Conservation (phyloP, 805 yeast genomes). For the Kodamaea kakaduensis region DNA sequence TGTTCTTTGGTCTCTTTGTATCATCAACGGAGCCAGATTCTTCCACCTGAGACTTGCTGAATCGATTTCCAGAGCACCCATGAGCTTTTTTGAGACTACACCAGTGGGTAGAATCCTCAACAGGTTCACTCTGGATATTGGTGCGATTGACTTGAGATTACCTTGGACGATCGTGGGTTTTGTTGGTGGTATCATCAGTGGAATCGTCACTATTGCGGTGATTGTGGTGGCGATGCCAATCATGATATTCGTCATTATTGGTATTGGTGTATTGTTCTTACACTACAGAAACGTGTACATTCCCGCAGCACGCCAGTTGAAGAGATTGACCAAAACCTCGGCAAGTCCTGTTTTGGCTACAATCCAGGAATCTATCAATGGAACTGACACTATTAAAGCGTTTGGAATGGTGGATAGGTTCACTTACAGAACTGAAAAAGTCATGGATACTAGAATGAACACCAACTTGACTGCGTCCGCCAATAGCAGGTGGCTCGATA, state of each 20-base stretch:
- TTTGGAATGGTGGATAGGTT: slow-evolving; percentile 64
- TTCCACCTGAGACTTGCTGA: slow-evolving; percentile 56
- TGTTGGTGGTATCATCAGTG: slow-evolving; percentile 40
- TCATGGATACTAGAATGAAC: slow-evolving; percentile 42
- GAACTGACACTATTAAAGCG: slow-evolving; percentile 75
- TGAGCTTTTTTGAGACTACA: slow-evolving; percentile 66
- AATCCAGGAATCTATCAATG: slow-evolving; percentile 75
- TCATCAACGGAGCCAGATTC: slow-evolving; percentile 51
- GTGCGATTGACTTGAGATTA: slow-evolving; percentile 50
- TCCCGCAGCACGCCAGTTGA: slow-evolving; percentile 70
- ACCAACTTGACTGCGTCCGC: slow-evolving; percentile 11
- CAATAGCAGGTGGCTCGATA: slow-evolving; percentile 60
- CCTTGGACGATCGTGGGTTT: slow-evolving; percentile 52
- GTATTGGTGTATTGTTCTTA: slow-evolving; percentile 53
- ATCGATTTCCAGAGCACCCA: slow-evolving; percentile 54
- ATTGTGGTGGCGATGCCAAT: slow-evolving; percentile 53
- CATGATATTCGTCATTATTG: slow-evolving; percentile 44
- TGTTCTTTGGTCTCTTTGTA: slow-evolving; percentile 48
- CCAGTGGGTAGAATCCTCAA: slow-evolving; percentile 68
- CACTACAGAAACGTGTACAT: slow-evolving; percentile 70
- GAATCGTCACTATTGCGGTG: slow-evolving; percentile 47
- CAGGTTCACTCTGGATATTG: slow-evolving; percentile 61
- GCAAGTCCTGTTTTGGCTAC: slow-evolving; percentile 78
- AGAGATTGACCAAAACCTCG: slow-evolving; percentile 64
- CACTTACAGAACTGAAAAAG: slow-evolving; percentile 46